Conservation (phyloP, 352 stramenopile genomes). For the Pythium diclinum region DNA sequence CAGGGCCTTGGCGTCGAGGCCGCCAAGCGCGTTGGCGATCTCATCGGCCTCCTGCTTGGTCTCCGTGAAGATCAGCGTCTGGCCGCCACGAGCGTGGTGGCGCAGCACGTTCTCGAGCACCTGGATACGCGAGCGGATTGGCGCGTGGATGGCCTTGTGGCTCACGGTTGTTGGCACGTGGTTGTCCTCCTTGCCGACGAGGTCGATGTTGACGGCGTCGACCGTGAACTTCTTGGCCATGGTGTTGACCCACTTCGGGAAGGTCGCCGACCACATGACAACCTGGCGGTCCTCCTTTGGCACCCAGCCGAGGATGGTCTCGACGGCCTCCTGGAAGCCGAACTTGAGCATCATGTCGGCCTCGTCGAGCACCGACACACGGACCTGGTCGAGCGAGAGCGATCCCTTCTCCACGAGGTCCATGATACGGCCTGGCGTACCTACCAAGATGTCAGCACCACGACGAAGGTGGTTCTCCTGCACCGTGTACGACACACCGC, state of each 20-base stretch:
- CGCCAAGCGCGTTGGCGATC: conserved; percentile 85
- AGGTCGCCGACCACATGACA: conserved; percentile 96
- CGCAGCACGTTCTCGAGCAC: conserved; percentile 70
- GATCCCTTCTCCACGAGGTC: conserved; percentile 94
- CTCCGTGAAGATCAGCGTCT: conserved; percentile 96
- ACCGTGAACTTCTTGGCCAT: conserved; percentile 94
- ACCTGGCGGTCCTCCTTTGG: conserved; percentile 75
- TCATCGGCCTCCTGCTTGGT: conserved; percentile 96
- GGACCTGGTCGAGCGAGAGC: conserved; percentile 87
- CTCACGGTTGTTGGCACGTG: conserved; percentile 83
- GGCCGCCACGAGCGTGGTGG: conserved; percentile 59
- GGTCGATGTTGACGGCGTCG: conserved; percentile 92
- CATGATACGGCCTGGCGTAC: conserved; percentile 96
- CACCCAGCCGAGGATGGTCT: conserved; percentile 90
- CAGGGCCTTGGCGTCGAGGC: conserved; percentile 53
- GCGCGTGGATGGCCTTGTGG: conserved; percentile 92
- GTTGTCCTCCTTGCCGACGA: conserved; percentile 89
- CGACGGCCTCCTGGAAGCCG: conserved; percentile 97
- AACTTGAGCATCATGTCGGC: conserved; percentile 99
- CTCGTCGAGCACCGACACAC: conserved; percentile 94
- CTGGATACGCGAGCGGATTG: conserved; percentile 59
- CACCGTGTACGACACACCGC: conserved; percentile 90
- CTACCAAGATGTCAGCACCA: conserved; percentile 93
- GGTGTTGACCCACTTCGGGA: conserved; percentile 93
- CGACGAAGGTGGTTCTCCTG: conserved; percentile 91